These are phyloP conservation scores for Apophysomyces elegans DNA, from an alignment of 371 early-diverging fungal species.

Conservation along the genomic window DNA sequence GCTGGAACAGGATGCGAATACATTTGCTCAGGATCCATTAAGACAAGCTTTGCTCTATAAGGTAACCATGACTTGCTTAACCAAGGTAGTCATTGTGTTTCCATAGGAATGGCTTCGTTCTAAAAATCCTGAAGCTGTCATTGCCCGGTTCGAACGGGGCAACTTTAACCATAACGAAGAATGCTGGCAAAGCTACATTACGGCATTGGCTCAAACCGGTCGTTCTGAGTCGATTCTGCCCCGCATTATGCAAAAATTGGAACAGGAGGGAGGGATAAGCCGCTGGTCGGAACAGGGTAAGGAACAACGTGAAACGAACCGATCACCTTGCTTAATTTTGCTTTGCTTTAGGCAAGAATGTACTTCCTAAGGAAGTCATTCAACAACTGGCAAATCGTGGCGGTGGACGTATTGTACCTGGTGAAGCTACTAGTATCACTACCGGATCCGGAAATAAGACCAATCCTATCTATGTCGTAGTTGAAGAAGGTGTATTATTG, in stretches of 20 bases:
- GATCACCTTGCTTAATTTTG: conserved; percentile 13
- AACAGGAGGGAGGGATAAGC: conserved; percentile 33
- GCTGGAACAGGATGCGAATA: conserved; percentile 74
- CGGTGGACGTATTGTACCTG: conserved; percentile 23
- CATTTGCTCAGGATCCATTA: conserved; percentile 60
- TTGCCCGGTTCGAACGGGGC: conserved; percentile 75
- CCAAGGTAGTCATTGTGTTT: neutral
- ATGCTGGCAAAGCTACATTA: conserved; percentile 70
- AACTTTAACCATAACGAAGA: conserved; percentile 68
- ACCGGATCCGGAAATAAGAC: conserved; percentile 45
- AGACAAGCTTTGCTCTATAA: conserved; percentile 76
- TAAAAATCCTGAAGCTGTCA: conserved; percentile 66
- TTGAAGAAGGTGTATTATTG: conserved; percentile 52
- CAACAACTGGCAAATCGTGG: conserved; percentile 43
- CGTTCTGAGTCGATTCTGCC: conserved; percentile 69
- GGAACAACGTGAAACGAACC: conserved; percentile 12
- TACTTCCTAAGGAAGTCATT: conserved; percentile 33
- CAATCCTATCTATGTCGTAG: conserved; percentile 62
- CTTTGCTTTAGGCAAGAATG: neutral
- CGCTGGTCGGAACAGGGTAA: conserved; percentile 16
- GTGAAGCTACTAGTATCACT: conserved; percentile 23
- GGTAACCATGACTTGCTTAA: conserved; percentile 37
- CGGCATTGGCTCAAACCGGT: conserved; percentile 69
- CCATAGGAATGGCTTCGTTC: conserved; percentile 65
- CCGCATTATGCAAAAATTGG: conserved; percentile 64